Evolutionary conservation across 331 rosid genomes (phyloP), one percentile per base, ranked within the genome.

Genomic region (Malus hybrid): DNA sequence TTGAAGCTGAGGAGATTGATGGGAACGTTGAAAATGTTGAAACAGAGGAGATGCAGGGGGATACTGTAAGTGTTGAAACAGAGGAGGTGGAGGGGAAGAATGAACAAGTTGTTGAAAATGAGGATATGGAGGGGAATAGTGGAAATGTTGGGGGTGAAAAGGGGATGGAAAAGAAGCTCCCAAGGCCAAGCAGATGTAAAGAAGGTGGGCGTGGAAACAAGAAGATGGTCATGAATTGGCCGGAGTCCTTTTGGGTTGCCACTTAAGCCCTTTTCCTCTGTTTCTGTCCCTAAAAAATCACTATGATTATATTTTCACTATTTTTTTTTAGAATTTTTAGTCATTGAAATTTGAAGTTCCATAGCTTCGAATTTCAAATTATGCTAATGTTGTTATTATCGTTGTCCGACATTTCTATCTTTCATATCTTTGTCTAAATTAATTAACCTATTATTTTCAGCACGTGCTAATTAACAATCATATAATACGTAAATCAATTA

Each of bases 361-460:
- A 65, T 77, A 79, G 80, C 81, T 82, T 81, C 69, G 75, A 80
- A 78, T 80, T 73, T 67, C 12, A 10, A 34, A 73, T 67, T 82
- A 73, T 82, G 86, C 76, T 87, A 76, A 86, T 81, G 90, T 76
- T 74, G 94, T 86, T 93, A 88, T 80, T 87, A 77, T 85, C 79
- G 93, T 89, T 87, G 54, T 81, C 59, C 7, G 80, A 77, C 60
- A 70, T 75, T 75, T 78, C 39, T 78, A 66, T 29, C 55, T 44
- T 64, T 73, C 22, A 0, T 16, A 0, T 52, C 0, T 6, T 1
- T 16, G 2, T 52, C 57, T 52, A 24, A 0, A 20, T 16, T 59
- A 59, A 59, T 22, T 59, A 22, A 59, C 4, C 31, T 59, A 11
- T 22, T 57, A 6, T 20, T 10, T 24, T 3, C 64, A 57, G 0